Conservation (phyloP, 495 filamentous ascomycete species). For the Halenospora varia region DNA sequence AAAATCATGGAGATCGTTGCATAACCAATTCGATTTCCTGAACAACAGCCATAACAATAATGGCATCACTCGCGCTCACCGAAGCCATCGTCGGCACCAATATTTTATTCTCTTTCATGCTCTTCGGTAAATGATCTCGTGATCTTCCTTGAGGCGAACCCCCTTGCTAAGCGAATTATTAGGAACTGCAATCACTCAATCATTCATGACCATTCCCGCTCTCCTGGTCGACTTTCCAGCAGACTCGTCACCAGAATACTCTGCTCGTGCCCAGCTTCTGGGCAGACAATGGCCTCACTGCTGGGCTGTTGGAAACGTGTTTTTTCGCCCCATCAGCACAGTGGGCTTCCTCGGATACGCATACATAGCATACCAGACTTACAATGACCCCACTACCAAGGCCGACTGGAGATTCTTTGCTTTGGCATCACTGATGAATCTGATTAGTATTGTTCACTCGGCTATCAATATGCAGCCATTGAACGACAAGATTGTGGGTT, state of each 20-base stretch:
- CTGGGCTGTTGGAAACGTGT: conserved; percentile 42
- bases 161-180: too few relatives aligned
- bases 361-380: conserved; percentile 31
- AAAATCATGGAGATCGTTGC: too few relatives aligned
- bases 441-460: conserved; percentile 41
- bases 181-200: conserved; percentile 50
- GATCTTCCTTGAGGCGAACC: too few relatives aligned
- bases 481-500: conserved; percentile 40
- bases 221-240: conserved; percentile 42
- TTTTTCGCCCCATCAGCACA: conserved; percentile 45
- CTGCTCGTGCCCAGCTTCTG: conserved; percentile 34
- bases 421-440: conserved; percentile 34
- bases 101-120: conserved; percentile 39
- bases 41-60: not conserved
- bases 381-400: conserved; percentile 8
- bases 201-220: conserved; percentile 46
- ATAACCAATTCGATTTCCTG: not conserved
- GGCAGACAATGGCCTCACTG: conserved; percentile 44
- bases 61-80: not conserved
- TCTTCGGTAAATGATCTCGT: conserved; percentile 40
- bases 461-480: conserved; percentile 48
- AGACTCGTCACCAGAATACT: conserved; percentile 34
- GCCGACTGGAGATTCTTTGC: conserved; percentile 39
- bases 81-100: conserved; percentile 32
- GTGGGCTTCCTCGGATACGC: conserved; percentile 42